A percentile compares a stretch with the other conserved stretches of the same genome.
Conservation (phyloP, 768 basidiomycete species). For the Leccinellum albellum region DNA sequence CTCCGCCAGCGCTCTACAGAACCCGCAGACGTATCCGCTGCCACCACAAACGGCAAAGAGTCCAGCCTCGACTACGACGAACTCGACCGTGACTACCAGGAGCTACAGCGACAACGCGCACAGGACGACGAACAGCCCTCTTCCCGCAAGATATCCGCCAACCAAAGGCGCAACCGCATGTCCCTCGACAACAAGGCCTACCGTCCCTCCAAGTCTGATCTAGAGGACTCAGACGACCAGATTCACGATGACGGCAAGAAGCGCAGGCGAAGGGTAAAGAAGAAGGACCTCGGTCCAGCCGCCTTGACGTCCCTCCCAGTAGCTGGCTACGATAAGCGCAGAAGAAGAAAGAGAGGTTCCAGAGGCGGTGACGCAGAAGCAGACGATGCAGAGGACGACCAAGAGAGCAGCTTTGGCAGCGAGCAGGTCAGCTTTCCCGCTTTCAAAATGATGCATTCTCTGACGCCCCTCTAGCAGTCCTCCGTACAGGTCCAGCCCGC, state of each 20-base stretch:
- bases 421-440: constrained; percentile 39
- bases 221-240: constrained; percentile 64
- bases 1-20: constrained; percentile 60
- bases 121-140: constrained; percentile 23
- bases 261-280: constrained; percentile 48
- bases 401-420: constrained; percentile 34
- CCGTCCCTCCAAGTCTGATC: constrained; percentile 59
- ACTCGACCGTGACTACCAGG: constrained; percentile 66
- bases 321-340: constrained; percentile 59
- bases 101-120: constrained; percentile 25
- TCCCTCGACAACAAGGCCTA: constrained; percentile 82
- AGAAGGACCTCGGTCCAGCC: constrained; percentile 49
- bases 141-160: constrained; percentile 32
- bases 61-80: constrained; percentile 75
- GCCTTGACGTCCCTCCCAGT: constrained; percentile 65
- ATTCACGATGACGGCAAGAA: constrained; percentile 50
- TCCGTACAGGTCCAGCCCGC: constrained; percentile 32
- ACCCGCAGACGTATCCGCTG: constrained; percentile 41
- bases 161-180: constrained; percentile 56
- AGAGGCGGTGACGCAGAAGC: constrained; percentile 38
- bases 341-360: constrained; percentile 47
- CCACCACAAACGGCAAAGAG: constrained; percentile 36
- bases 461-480: constrained; percentile 18
- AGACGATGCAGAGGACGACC: constrained; percentile 47
- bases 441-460: constrained; percentile 13